Percentiles rank a stretch among this genome's conserved stretches.
phyloP scores from a whole-genome alignment of 2,329 filamentous ascomycete species.

The Dissoconium aciculare region DNA sequence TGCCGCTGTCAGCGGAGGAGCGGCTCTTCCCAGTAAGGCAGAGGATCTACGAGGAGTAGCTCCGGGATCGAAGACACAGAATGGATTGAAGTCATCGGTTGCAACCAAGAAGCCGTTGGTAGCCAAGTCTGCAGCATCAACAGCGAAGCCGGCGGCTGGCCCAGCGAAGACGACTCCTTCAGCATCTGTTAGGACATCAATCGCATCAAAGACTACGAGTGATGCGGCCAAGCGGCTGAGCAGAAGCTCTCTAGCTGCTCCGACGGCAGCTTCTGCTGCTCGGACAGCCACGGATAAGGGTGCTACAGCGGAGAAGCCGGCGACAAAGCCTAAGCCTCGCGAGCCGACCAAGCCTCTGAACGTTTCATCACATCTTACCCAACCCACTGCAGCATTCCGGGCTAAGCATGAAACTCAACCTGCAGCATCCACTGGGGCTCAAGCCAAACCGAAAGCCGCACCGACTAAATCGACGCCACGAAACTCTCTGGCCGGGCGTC shows the following conservation, averaged over 20 bases:
- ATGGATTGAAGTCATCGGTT: constrained; percentile 5
- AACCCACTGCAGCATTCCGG: constrained; percentile 54
- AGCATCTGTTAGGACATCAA: constrained; percentile 7
- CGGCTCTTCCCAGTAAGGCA: constrained; percentile 23
- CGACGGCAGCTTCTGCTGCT: constrained; percentile 22
- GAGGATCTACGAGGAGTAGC: constrained; percentile 16
- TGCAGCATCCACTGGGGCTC: constrained; percentile 19
- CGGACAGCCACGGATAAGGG: constrained; percentile 14
- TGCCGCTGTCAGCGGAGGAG: constrained; percentile 25
- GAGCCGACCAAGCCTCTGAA: constrained; percentile 55
- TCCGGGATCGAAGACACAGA: constrained; percentile 1
- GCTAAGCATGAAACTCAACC: constrained; percentile 39
- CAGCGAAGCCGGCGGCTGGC: constrained; percentile 6
- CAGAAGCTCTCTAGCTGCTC: constrained; percentile 22
- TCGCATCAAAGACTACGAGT: too few species aligned
- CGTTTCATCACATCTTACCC: constrained; percentile 51
- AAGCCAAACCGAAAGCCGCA: constrained; percentile 13
- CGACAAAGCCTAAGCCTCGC: constrained; percentile 35
- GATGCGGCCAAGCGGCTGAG: constrained; percentile 18
- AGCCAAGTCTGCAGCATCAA: constrained; percentile 8
- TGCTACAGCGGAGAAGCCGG: constrained; percentile 7
- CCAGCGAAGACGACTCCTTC: constrained; percentile 10
- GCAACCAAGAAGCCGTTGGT: constrained; percentile 9
- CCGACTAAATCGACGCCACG: constrained; percentile 23
- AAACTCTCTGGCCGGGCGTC: constrained; percentile 28